These are phyloP conservation scores for Amphibolis antarctica DNA, from an alignment of 106 monocot species.

Conservation along the genomic window DNA sequence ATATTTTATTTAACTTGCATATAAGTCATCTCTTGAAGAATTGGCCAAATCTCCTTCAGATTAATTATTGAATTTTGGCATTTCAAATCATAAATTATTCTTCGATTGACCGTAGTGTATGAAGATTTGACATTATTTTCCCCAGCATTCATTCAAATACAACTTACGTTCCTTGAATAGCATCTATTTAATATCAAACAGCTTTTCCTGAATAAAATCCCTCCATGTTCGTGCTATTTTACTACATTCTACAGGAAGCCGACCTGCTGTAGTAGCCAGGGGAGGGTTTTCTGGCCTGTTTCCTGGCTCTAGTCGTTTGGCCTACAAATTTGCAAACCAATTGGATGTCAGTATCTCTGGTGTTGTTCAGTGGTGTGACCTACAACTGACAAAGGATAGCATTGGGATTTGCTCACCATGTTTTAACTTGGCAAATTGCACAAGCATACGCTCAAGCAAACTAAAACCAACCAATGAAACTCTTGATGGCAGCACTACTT, in stretches of 20 bases:
- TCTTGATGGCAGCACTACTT: conserved; percentile 20
- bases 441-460: background rate
- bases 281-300: conserved; percentile 58
- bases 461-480: background rate
- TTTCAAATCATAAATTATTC: too few species aligned
- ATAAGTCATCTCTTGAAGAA: too few species aligned
- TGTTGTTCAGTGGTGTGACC: conserved; percentile 36
- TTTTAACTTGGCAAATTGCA: conserved; percentile 28
- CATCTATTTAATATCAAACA: too few species aligned
- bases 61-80: too few species aligned
- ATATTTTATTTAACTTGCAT: too few species aligned
- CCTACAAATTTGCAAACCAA: conserved; percentile 13
- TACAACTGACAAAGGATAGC: conserved; percentile 41
- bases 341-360: conserved; percentile 3
- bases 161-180: too few species aligned
- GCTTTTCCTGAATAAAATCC: too few species aligned
- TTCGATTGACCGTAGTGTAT: too few species aligned
- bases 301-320: conserved; percentile 30
- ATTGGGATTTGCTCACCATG: conserved; percentile 39
- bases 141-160: too few species aligned
- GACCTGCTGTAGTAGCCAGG: conserved; percentile 34
- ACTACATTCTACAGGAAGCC: conserved; percentile 22
- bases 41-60: too few species aligned
- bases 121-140: too few species aligned
- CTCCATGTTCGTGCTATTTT: too few species aligned